Conservation (phyloP, 2,329 filamentous ascomycete genomes). For the Aspergillus fumigatiaffinis region DNA sequence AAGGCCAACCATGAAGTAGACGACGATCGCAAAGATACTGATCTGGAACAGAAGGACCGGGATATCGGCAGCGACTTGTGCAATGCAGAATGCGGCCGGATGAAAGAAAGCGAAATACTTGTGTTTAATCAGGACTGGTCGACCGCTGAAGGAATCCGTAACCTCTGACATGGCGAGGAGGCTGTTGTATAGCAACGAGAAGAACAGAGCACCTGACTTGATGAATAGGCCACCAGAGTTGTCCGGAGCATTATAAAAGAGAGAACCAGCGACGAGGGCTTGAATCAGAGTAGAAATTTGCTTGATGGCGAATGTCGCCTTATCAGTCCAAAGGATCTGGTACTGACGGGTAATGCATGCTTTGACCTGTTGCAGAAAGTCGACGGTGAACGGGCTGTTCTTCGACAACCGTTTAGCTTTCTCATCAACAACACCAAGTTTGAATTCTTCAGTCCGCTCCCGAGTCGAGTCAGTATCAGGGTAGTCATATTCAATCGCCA, state of each 20-base stretch:
- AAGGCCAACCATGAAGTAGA: conserved; percentile 64
- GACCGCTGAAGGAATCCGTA: conserved; percentile 57
- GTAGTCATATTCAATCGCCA: conserved; percentile 57
- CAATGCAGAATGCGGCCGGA: conserved; percentile 45
- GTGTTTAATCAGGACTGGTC: conserved; percentile 58
- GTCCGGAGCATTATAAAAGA: conserved; percentile 62
- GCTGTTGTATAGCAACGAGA: conserved; percentile 59
- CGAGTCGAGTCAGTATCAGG: conserved; percentile 49
- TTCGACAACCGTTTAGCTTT: conserved; percentile 54
- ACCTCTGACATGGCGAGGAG: conserved; percentile 65
- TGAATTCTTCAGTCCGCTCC: conserved; percentile 52
- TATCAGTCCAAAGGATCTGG: conserved; percentile 63
- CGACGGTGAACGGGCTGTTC: conserved; percentile 54
- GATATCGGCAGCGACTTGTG: conserved; percentile 48
- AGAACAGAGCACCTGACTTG: conserved; percentile 62
- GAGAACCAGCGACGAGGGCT: conserved; percentile 60
- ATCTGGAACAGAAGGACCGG: conserved; percentile 59
- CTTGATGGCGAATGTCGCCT: conserved; percentile 60
- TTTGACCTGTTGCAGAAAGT: conserved; percentile 53
- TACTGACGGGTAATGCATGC: conserved; percentile 59
- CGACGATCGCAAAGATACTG: conserved; percentile 53
- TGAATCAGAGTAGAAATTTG: conserved; percentile 56
- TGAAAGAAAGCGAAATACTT: conserved; percentile 57
- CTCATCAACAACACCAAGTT: conserved; percentile 49
- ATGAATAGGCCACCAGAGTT: conserved; percentile 60